phyloP scores from a whole-genome alignment of 345 rosid species.

The Eucalyptus camaldulensis region DNA sequence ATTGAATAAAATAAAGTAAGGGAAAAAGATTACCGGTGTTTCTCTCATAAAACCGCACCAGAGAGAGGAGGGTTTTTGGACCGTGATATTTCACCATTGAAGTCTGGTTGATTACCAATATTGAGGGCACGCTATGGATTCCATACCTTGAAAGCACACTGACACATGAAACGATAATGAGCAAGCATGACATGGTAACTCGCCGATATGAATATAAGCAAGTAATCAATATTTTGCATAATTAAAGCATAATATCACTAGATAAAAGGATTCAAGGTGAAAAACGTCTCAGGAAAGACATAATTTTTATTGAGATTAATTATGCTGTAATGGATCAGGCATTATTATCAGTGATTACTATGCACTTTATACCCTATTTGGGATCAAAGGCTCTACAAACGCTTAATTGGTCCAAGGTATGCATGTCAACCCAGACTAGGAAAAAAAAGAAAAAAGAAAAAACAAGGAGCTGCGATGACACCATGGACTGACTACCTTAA shows the following conservation, averaged over 20 bases:
- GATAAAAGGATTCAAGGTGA: neutral
- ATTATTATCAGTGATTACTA: neutral
- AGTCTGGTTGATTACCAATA: constrained; percentile 54
- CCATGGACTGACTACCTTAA: neutral
- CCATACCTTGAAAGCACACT: constrained; percentile 77
- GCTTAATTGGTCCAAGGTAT: neutral
- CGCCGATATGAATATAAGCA: neutral
- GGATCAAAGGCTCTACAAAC: neutral
- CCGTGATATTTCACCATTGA: constrained; percentile 42
- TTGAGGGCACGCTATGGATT: constrained; percentile 76
- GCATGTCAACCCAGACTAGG: neutral
- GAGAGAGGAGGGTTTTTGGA: constrained; percentile 43
- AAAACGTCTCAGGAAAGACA: neutral
- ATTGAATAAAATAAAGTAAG: neutral
- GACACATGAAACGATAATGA: constrained; percentile 5
- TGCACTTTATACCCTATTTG: neutral
- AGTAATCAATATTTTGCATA: neutral
- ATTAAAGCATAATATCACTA: neutral
- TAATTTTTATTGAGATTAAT: neutral
- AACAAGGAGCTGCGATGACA: neutral
- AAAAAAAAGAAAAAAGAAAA: neutral
- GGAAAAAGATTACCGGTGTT: constrained; percentile 32
- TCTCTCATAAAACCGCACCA: constrained; percentile 57
- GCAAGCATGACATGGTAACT: neutral
- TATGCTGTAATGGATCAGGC: neutral